Conservation (phyloP, 1,139 yeast genomes). For the Suhomyces guaymorum region DNA sequence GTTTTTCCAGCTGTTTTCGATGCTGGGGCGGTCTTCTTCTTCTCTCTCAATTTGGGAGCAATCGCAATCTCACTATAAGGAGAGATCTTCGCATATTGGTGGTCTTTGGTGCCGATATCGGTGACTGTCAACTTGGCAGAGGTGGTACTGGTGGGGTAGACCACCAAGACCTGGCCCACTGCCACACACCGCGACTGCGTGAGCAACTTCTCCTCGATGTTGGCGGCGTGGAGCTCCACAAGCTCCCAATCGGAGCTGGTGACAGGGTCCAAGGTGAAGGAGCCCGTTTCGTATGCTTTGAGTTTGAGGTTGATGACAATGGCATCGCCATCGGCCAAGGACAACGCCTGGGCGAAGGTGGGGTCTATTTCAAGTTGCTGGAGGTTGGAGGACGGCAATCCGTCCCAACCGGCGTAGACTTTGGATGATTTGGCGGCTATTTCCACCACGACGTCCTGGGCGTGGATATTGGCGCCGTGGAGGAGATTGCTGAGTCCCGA, state of each 20-base stretch:
- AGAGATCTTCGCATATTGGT: slow-evolving; percentile 57
- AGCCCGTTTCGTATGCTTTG: slow-evolving; percentile 52
- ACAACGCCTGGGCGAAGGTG: slow-evolving; percentile 48
- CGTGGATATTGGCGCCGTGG: slow-evolving; percentile 53
- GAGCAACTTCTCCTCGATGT: slow-evolving; percentile 71
- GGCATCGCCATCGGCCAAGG: slow-evolving; percentile 42
- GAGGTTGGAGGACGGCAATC: slow-evolving; percentile 47
- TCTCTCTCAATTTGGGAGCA: slow-evolving; percentile 68
- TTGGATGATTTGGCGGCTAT: slow-evolving; percentile 27
- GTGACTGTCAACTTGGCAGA: slow-evolving; percentile 65
- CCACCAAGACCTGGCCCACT: slow-evolving; percentile 58
- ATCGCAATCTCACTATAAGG: slow-evolving; percentile 80
- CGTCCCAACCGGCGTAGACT: slow-evolving; percentile 80
- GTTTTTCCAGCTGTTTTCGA: slow-evolving; percentile 24
- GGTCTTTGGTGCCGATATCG: slow-evolving; percentile 55
- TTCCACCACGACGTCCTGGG: slow-evolving; percentile 64
- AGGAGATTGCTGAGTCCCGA: slow-evolving; percentile 48
- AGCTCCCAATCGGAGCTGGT: slow-evolving; percentile 87
- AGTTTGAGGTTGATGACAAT: slow-evolving; percentile 47
- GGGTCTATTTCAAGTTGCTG: slow-evolving; percentile 43
- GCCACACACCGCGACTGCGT: slow-evolving; percentile 81
- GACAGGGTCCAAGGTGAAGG: slow-evolving; percentile 76
- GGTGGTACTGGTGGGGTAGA: slow-evolving; percentile 69
- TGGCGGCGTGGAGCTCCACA: slow-evolving; percentile 78
- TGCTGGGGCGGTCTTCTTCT: slow-evolving; percentile 25